A percentile compares a stretch with the other conserved stretches of the same genome.
Conservation (phyloP, 1,284 basidiomycete species). For the Peniophora sp. region DNA sequence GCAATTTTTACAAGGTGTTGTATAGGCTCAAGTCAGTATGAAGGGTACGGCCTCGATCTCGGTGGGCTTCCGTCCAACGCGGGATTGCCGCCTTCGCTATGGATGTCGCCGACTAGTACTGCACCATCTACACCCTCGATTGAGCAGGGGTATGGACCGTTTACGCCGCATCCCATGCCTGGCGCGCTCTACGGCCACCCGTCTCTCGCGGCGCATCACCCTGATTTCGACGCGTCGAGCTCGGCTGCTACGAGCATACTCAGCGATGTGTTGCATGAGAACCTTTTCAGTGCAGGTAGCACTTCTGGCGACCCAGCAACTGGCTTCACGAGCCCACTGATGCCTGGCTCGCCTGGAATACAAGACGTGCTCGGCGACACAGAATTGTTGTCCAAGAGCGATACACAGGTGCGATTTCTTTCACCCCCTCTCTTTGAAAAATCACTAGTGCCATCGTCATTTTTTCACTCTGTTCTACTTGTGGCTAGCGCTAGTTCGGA, state of each 20-base stretch:
- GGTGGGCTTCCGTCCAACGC: slow-evolving; percentile 27
- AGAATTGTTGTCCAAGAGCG: slow-evolving; percentile 63
- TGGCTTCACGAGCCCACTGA: slow-evolving; percentile 25
- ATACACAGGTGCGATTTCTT: slow-evolving; percentile 52
- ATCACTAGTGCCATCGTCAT: too few relatives aligned
- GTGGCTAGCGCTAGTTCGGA: too few relatives aligned
- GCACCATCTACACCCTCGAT: slow-evolving; percentile 33
- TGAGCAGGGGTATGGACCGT: slow-evolving; percentile 25
- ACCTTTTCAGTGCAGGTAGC: slow-evolving; percentile 42
- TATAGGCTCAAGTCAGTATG: too few relatives aligned
- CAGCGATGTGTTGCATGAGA: slow-evolving; percentile 65
- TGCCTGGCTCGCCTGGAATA: slow-evolving; percentile 63
- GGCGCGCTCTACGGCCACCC: slow-evolving; percentile 18
- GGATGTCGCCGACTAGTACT: slow-evolving; percentile 68
- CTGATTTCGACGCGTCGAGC: slow-evolving; percentile 7
- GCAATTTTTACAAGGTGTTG: too few relatives aligned
- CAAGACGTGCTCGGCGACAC: slow-evolving; percentile 14
- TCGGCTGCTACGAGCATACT: slow-evolving; percentile 40
- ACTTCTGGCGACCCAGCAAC: slow-evolving; percentile 20
- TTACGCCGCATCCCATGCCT: slow-evolving; percentile 13
- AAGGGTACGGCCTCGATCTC: slow-evolving; percentile 12
- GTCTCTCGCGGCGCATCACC: slow-evolving; percentile 12
- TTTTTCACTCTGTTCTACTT: too few relatives aligned
- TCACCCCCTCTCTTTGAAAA: too few relatives aligned
- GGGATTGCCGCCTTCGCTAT: slow-evolving; percentile 63